phyloP scores from a whole-genome alignment of 768 basidiomycete genomes.

The Cyclocybe aegerita region DNA sequence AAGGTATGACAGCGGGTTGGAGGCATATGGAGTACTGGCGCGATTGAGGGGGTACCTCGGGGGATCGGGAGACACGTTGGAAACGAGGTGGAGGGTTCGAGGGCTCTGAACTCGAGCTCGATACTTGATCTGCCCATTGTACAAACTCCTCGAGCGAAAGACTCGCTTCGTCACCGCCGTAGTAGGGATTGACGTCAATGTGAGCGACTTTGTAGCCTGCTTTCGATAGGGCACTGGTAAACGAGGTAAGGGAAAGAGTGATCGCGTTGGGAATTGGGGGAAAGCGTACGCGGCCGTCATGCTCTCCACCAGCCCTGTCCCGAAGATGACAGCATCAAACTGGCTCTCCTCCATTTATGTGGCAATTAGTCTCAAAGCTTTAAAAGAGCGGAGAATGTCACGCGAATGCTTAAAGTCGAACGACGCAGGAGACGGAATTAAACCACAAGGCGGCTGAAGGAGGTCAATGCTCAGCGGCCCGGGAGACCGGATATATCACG shows the following conservation, averaged over 20 bases:
- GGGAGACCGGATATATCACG: constrained; percentile 4
- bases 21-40: constrained; percentile 86
- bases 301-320: constrained; percentile 83
- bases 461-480: neutral
- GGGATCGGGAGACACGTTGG: constrained; percentile 43
- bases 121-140: constrained; percentile 55
- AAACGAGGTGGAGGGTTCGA: constrained; percentile 28
- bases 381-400: too few species aligned
- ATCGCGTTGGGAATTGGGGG: constrained; percentile 7
- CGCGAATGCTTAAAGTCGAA: too few species aligned
- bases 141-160: constrained; percentile 80
- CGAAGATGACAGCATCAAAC: constrained; percentile 70
- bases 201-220: constrained; percentile 88
- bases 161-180: constrained; percentile 82
- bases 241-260: constrained; percentile 4
- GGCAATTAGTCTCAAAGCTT: too few species aligned
- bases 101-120: constrained; percentile 6
- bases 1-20: constrained; percentile 79
- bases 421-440: too few species aligned
- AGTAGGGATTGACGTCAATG: constrained; percentile 80
- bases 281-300: constrained; percentile 82
- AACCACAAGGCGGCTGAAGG: too few species aligned
- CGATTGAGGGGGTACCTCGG: constrained; percentile 47
- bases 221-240: constrained; percentile 79
- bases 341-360: constrained; percentile 35